Evolutionary conservation across 768 basidiomycete species (phyloP).

Genomic region (Leccinum disarticulatum): DNA sequence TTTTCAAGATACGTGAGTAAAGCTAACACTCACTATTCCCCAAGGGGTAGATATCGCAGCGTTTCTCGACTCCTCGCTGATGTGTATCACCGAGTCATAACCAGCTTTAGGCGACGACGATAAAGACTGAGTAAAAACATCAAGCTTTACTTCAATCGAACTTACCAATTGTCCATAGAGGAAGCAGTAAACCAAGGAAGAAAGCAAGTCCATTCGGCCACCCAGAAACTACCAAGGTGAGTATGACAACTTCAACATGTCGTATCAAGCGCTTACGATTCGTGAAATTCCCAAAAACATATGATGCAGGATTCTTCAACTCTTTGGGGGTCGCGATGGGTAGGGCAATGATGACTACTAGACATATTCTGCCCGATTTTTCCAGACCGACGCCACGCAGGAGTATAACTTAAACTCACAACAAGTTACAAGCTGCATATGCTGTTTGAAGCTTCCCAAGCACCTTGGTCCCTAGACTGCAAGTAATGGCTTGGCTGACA

Average conservation of each 20-base stretch:
- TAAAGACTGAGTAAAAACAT: conserved; percentile 33
- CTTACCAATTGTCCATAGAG: conserved; percentile 44
- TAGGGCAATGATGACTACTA: conserved; percentile 49
- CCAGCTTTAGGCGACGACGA: conserved; percentile 22
- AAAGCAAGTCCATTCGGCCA: conserved; percentile 49
- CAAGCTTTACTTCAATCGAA: conserved; percentile 26
- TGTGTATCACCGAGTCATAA: conserved; percentile 45
- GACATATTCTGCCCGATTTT: conserved; percentile 12
- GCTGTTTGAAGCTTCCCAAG: conserved; percentile 67
- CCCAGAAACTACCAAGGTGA: conserved; percentile 30
- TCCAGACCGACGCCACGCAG: neutral
- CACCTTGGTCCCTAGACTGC: conserved; percentile 60
- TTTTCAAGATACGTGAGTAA: neutral
- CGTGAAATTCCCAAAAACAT: conserved; percentile 58
- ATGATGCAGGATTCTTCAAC: conserved; percentile 56
- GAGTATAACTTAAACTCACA: conserved; percentile 23
- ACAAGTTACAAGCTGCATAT: conserved; percentile 41
- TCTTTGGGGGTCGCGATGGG: conserved; percentile 61
- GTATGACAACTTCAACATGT: neutral
- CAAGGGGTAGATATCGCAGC: conserved; percentile 54
- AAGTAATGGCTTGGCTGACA: conserved; percentile 57
- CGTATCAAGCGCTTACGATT: conserved; percentile 42
- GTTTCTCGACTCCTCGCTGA: conserved; percentile 53
- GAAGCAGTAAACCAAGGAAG: conserved; percentile 45
- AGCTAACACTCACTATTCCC: conserved; percentile 43